Evolutionary conservation across 257 asterid genomes (phyloP).

Genomic region (Eucommia ulmoides): DNA sequence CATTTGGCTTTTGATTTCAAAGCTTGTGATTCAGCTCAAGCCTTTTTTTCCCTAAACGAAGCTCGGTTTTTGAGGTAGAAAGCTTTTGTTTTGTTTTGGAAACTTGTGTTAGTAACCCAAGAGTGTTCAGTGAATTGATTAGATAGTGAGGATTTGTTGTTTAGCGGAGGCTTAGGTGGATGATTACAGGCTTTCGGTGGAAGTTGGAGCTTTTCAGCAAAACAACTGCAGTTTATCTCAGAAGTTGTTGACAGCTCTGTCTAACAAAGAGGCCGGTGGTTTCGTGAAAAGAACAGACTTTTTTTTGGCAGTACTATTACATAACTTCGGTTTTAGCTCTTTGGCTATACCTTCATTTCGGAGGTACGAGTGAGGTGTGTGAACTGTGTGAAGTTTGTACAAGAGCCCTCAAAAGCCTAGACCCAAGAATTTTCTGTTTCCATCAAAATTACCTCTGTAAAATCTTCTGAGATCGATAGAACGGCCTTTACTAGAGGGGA

Average conservation of each 20-base stretch:
- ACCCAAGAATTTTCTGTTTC: conserved; percentile 32
- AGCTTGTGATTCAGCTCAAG: too few relatives aligned
- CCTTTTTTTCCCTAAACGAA: too few relatives aligned
- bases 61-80: too few relatives aligned
- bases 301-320: conserved; percentile 39
- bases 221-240: background rate
- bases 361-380: too few relatives aligned
- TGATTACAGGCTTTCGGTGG: background rate
- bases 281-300: conserved; percentile 7
- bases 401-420: conserved; percentile 18
- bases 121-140: too few relatives aligned
- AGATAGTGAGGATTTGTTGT: too few relatives aligned
- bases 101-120: too few relatives aligned
- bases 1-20: too few relatives aligned
- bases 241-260: conserved; percentile 12
- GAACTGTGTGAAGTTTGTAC: conserved; percentile 21
- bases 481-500: conserved; percentile 14
- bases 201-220: too few relatives aligned
- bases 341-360: conserved; percentile 40
- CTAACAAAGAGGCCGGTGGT: conserved; percentile 9
- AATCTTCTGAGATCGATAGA: conserved; percentile 20
- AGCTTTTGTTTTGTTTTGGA: too few relatives aligned
- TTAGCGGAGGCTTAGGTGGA: background rate
- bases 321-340: conserved; percentile 54
- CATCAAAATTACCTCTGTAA: conserved; percentile 33